Percentiles rank a stretch among this genome's conserved stretches.
Conservation (phyloP, 2,329 filamentous ascomycete species). For the Microdochium trichocladiopsis region DNA sequence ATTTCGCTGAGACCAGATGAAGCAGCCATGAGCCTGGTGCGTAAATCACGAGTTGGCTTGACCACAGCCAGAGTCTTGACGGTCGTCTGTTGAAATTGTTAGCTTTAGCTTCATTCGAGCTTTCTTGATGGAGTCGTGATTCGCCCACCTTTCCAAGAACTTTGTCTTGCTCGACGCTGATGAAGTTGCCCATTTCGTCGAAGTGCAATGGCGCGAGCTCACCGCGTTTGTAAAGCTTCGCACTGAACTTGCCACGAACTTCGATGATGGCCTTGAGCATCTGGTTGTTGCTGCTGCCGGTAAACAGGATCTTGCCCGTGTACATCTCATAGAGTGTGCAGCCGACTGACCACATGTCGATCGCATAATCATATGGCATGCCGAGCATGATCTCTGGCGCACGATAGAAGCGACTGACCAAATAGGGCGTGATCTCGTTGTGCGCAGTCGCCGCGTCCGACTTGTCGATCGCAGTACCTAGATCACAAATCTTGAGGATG, state of each 20-base stretch:
- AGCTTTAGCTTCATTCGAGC: conserved; percentile 7
- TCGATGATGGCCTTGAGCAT: conserved; percentile 98
- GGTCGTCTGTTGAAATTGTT: conserved; percentile 43
- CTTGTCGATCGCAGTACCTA: conserved; percentile 90
- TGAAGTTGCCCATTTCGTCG: conserved; percentile 76
- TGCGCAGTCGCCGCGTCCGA: conserved; percentile 65
- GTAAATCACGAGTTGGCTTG: conserved; percentile 76
- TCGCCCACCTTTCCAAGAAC: conserved; percentile 69
- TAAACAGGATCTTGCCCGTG: conserved; percentile 95
- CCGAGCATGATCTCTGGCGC: conserved; percentile 96
- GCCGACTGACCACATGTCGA: conserved; percentile 97
- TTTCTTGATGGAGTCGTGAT: conserved; percentile 8
- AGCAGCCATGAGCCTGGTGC: conserved; percentile 69
- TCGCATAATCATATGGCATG: conserved; percentile 89
- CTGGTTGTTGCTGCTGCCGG: conserved; percentile 92
- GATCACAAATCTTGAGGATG: conserved; percentile 87
- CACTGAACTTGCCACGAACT: conserved; percentile 83
- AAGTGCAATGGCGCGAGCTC: conserved; percentile 73
- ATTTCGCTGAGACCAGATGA: conserved; percentile 66
- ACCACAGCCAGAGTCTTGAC: conserved; percentile 60
- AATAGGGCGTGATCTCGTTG: conserved; percentile 86
- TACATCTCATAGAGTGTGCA: conserved; percentile 96
- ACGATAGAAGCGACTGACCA: conserved; percentile 95
- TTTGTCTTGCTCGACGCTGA: conserved; percentile 80
- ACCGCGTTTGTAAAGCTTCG: conserved; percentile 81